These are phyloP conservation scores for Penicillium sp. DNA, from an alignment of 2,329 filamentous ascomycete genomes.

Conservation along the genomic window DNA sequence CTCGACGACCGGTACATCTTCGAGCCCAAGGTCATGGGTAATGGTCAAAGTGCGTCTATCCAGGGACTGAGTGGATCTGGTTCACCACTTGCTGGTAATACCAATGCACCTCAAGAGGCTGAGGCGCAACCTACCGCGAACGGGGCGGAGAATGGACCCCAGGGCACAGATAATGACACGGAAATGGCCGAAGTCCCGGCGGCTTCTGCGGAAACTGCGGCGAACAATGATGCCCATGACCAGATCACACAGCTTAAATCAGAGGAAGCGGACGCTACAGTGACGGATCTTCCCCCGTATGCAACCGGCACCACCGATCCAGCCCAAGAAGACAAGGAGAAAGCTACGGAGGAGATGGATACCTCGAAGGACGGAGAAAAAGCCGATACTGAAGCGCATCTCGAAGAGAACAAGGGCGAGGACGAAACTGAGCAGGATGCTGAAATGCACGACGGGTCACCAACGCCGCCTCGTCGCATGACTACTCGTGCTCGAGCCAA, in stretches of 20 bases:
- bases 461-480: slow-evolving; percentile 46
- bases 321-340: slow-evolving; percentile 15
- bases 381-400: slow-evolving; percentile 1
- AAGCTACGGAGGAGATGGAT: slow-evolving; percentile 11
- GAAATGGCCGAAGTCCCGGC: slow-evolving; percentile 34
- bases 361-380: slow-evolving; percentile 14
- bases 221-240: slow-evolving; percentile 10
- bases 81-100: slow-evolving; percentile 11
- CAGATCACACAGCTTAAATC: slow-evolving; percentile 30
- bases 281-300: slow-evolving; percentile 35
- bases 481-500: slow-evolving; percentile 47
- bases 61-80: slow-evolving; percentile 16
- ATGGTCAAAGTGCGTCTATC: slow-evolving; percentile 15
- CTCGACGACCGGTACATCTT: slow-evolving; percentile 51
- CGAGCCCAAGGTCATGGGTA: slow-evolving; percentile 32
- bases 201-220: slow-evolving; percentile 9
- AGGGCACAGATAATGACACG: slow-evolving; percentile 25
- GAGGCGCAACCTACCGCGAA: slow-evolving; percentile 10
- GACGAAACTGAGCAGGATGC: slow-evolving; percentile 29
- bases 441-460: slow-evolving; percentile 36
- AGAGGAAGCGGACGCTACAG: slow-evolving; percentile 36
- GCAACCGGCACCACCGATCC: slow-evolving; percentile 20
- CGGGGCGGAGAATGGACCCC: slow-evolving; percentile 5
- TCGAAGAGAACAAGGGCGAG: slow-evolving; percentile 16
- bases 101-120: slow-evolving; percentile 12